Base-by-base conservation (phyloP, 371 early-diverging fungal species). In the Chytridium lagenaria region DNA sequence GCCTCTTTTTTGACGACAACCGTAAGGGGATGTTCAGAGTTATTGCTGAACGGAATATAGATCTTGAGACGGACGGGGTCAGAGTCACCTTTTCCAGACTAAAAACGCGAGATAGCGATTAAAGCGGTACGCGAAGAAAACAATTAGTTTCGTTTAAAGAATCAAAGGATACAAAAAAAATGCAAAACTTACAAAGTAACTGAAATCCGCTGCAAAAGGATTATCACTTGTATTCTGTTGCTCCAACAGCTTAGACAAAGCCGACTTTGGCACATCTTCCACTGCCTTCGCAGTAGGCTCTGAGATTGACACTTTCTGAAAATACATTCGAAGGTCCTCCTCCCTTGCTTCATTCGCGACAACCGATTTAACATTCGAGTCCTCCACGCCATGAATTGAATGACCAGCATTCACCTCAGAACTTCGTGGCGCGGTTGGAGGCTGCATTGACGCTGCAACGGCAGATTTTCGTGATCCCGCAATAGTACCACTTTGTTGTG, bases 1-100 rank as follows among this genome's bases (percentile, higher is more conserved):
- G 95, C 95, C 50, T 92, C 91, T 0, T 90, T 85, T 57, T 91
- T 90, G 23, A 97, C 92, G 0, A 86, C 81, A n/a, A 98, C 78
- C 1, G 75, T 74, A 39, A 94, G 79, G 1, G 94, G 92, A 22
- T 84, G 83, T 2, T 51, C 52, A 0, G 79, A 77, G 15, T 76
- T 71, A 22, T 76, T 73, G 30, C 74, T 72, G 44, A 80, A 73
- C 0, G 85, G 83, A 31, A 85, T 51, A 52, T 71, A 78, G 38
- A 85, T 80, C 33, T 78, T 70, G 30, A 85, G 71, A 16, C 72
- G 68, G 19, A 82, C 70, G 19, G 83, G 74, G 31, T 80, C 75
- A 12, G 77, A 72, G 50, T 83, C 82, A 22, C 75, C 80, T 61
- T 81, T 82, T 10, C 79, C 85, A 50, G 75, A 71, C 78, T 75